Evolutionary conservation across 83 land plant genomes (phyloP).

Genomic region (Isoetes engelmannii): DNA sequence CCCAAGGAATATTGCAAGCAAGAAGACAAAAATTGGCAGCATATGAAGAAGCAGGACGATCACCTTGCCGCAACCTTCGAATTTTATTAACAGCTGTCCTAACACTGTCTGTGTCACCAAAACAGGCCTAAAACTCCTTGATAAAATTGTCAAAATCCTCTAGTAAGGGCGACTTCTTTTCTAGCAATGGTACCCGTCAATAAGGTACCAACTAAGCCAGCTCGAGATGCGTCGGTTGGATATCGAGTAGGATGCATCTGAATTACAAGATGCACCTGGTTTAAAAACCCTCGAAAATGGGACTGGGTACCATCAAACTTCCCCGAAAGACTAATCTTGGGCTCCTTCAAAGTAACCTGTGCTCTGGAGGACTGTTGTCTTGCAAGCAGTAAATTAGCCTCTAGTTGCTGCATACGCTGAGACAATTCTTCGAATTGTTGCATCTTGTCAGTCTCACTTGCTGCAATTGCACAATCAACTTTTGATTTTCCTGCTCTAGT

Average conservation of each 20-base stretch:
- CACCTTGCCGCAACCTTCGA: neutral
- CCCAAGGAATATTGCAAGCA: neutral
- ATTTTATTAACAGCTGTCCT: neutral
- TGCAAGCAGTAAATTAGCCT: too few species aligned
- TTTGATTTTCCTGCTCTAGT: too few species aligned
- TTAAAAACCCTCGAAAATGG: neutral
- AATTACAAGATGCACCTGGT: neutral
- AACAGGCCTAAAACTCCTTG: neutral
- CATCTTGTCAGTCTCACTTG: too few species aligned
- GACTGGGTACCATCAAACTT: neutral
- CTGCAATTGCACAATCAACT: too few species aligned
- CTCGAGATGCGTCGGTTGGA: too few species aligned
- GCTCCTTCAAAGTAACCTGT: neutral
- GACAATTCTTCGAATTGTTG: too few species aligned
- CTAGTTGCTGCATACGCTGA: too few species aligned
- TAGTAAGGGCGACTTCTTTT: neutral
- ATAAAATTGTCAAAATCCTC: neutral
- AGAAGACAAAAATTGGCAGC: neutral
- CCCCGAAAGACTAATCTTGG: neutral
- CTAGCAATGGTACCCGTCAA: neutral
- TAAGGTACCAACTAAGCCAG: neutral
- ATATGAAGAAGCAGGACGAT: neutral
- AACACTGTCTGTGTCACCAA: neutral
- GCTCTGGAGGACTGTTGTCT: too few species aligned
- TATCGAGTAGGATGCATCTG: neutral